phyloP scores from a whole-genome alignment of 2,329 filamentous ascomycete species.

The Pseudogymnoascus sp. region DNA sequence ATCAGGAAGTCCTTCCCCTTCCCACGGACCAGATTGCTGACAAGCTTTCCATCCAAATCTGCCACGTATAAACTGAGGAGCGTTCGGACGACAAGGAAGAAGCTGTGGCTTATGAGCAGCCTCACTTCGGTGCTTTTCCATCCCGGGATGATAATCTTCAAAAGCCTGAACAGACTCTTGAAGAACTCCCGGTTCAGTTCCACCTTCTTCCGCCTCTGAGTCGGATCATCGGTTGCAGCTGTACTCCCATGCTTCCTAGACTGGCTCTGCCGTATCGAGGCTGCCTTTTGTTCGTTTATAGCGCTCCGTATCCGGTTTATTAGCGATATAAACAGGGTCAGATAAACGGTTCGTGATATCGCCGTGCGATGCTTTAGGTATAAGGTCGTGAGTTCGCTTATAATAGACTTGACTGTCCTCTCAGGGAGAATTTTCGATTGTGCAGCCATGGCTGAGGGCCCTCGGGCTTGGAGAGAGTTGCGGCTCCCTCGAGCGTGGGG shows the following conservation, averaged over 20 bases:
- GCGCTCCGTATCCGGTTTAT: constrained; percentile 84
- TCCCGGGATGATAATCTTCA: constrained; percentile 83
- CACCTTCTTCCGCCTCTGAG: constrained; percentile 62
- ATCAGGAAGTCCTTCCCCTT: constrained; percentile 84
- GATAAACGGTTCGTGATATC: constrained; percentile 76
- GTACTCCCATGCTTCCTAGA: constrained; percentile 45
- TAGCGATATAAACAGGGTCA: constrained; percentile 72
- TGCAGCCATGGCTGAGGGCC: constrained; percentile 50
- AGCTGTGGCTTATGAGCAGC: constrained; percentile 79
- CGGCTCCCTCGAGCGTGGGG: constrained; percentile 4
- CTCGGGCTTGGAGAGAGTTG: not conserved
- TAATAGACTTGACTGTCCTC: constrained; percentile 54
- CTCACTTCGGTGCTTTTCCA: constrained; percentile 84
- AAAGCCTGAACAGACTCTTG: constrained; percentile 55
- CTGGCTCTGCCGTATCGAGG: constrained; percentile 60
- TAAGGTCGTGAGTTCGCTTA: constrained; percentile 59
- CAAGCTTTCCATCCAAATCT: constrained; percentile 86
- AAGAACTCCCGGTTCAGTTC: constrained; percentile 87
- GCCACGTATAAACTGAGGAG: constrained; percentile 93
- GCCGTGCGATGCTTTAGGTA: constrained; percentile 74
- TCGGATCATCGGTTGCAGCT: constrained; percentile 29
- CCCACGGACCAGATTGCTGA: constrained; percentile 85
- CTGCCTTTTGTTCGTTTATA: constrained; percentile 86
- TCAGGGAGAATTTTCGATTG: constrained; percentile 62
- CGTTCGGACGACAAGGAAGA: constrained; percentile 85